Conservation (phyloP, 441 rosid species). For the Geranium incanum region DNA sequence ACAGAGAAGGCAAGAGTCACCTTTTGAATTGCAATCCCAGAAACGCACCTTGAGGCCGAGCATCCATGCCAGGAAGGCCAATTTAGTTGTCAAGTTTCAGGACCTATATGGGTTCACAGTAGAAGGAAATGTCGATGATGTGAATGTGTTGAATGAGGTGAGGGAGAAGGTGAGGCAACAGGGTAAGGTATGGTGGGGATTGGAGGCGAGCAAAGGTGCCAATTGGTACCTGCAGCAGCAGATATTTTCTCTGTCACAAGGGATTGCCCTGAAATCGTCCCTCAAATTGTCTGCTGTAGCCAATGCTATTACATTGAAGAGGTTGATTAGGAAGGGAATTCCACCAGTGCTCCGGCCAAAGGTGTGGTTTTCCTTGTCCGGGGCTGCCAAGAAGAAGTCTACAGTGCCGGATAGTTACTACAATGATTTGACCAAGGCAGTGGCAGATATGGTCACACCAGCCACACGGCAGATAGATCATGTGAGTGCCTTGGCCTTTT, state of each 20-base stretch:
- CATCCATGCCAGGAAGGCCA: constrained; percentile 87
- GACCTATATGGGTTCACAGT: constrained; percentile 89
- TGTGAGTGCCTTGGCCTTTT: constrained; percentile 39
- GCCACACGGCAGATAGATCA: constrained; percentile 94
- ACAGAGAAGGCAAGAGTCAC: constrained; percentile 51
- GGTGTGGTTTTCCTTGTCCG: constrained; percentile 95
- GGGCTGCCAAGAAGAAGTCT: constrained; percentile 98
- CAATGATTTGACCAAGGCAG: constrained; percentile 74
- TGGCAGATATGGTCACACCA: constrained; percentile 82
- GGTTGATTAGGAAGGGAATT: constrained; percentile 84
- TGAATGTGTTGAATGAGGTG: constrained; percentile 81
- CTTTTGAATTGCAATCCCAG: constrained; percentile 63
- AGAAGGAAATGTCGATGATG: constrained; percentile 98
- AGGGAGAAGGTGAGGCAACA: constrained; percentile 93
- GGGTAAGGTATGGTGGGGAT: constrained; percentile 94
- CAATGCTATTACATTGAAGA: constrained; percentile 78
- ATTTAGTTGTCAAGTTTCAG: constrained; percentile 76
- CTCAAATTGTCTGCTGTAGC: constrained; percentile 65
- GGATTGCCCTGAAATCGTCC: constrained; percentile 75
- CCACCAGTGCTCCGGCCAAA: constrained; percentile 92
- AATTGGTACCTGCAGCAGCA: constrained; percentile 92
- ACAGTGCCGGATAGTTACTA: constrained; percentile 95
- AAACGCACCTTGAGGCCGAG: constrained; percentile 77
- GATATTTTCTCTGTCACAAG: constrained; percentile 47
- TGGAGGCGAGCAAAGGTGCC: constrained; percentile 97